Evolutionary conservation across 2,329 filamentous ascomycete genomes (phyloP).

Genomic region (Microthyrium microscopicum): DNA sequence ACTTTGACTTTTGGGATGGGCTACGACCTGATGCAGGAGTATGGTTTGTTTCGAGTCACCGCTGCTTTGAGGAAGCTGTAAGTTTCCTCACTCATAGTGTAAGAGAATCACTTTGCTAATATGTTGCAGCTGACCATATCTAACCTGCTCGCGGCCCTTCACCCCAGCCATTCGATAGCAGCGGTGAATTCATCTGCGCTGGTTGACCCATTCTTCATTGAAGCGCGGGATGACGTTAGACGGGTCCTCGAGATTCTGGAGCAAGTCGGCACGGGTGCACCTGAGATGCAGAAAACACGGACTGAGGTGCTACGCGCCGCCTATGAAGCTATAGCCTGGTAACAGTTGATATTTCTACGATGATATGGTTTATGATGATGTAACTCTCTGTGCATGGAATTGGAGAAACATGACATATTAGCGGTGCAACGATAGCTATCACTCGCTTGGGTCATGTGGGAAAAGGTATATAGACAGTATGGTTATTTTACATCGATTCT

Average conservation of each 20-base stretch:
- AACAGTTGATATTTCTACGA: background rate
- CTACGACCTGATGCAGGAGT: conserved; percentile 57
- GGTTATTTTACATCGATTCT: too few relatives aligned
- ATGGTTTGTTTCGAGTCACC: conserved; percentile 75
- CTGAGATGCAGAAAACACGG: conserved; percentile 32
- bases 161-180: conserved; percentile 8
- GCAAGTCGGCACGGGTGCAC: conserved; percentile 23
- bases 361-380: background rate
- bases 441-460: too few relatives aligned
- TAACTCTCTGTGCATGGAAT: too few relatives aligned
- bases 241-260: conserved; percentile 30
- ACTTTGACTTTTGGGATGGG: conserved; percentile 55
- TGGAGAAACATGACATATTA: too few relatives aligned
- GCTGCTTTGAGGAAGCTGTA: conserved; percentile 63
- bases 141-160: conserved; percentile 17
- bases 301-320: conserved; percentile 29
- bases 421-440: too few relatives aligned
- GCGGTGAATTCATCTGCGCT: background rate
- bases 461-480: too few relatives aligned
- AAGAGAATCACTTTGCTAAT: conserved; percentile 6
- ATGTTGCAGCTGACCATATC: conserved; percentile 21
- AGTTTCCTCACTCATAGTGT: conserved; percentile 22
- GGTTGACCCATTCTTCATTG: conserved; percentile 10
- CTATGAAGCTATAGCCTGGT: conserved; percentile 21
- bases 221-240: conserved; percentile 26